Percentiles rank a stretch among this genome's conserved stretches.
Evolutionary conservation across 2,329 filamentous ascomycete species (phyloP).

Genomic region (Botrytis sinoallii): DNA sequence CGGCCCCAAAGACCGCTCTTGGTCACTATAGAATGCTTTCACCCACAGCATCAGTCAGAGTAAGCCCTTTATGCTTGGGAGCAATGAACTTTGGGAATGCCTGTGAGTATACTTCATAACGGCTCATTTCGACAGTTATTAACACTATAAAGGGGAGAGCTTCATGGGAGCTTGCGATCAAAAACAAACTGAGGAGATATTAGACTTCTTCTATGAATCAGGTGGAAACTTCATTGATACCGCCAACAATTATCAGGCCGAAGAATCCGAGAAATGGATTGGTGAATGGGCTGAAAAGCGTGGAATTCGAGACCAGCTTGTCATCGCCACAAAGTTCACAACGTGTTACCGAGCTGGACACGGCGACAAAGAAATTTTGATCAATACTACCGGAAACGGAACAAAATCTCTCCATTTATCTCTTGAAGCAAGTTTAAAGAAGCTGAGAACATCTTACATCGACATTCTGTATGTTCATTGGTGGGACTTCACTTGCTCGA

Average conservation of each 20-base stretch:
- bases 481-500: conserved; percentile 66
- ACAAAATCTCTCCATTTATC: conserved; percentile 58
- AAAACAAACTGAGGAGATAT: conserved; percentile 37
- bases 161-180: conserved; percentile 52
- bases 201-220: conserved; percentile 54
- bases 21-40: conserved; percentile 64
- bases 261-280: conserved; percentile 61
- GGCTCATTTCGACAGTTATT: neutral
- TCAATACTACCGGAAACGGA: conserved; percentile 57
- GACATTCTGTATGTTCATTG: conserved; percentile 64
- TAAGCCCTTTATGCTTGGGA: conserved; percentile 65
- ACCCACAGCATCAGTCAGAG: conserved; percentile 61
- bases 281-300: conserved; percentile 68
- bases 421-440: conserved; percentile 54
- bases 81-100: conserved; percentile 62
- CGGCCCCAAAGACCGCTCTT: conserved; percentile 54
- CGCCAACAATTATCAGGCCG: conserved; percentile 61
- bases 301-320: conserved; percentile 60
- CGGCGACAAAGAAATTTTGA: conserved; percentile 34
- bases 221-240: conserved; percentile 71
- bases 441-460: conserved; percentile 66
- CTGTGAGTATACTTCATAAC: conserved; percentile 38
- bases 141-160: conserved; percentile 42
- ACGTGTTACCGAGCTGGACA: conserved; percentile 36
- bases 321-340: conserved; percentile 62